Percentiles rank a stretch among this genome's conserved stretches.
Evolutionary conservation across 805 yeast genomes (phyloP).

Genomic region (Sugiyamaella valdiviana): DNA sequence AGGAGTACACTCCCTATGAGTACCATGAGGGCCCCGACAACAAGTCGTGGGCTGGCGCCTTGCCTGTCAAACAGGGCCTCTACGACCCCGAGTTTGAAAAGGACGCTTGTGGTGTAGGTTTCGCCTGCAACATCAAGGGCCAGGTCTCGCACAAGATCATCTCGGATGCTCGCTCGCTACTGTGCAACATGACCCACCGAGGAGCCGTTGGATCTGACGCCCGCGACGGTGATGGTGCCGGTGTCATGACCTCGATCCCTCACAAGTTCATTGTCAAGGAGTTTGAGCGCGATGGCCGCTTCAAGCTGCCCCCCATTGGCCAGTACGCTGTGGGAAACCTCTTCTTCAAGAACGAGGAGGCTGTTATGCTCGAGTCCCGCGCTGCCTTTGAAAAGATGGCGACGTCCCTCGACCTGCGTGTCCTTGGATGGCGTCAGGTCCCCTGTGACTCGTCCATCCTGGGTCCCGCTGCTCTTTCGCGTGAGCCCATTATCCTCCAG

Average conservation of each 20-base stretch:
- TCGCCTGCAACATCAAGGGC: slow-evolving; percentile 92
- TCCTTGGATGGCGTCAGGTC: slow-evolving; percentile 90
- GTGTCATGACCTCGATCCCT: slow-evolving; percentile 88
- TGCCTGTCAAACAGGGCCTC: slow-evolving; percentile 82
- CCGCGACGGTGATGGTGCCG: slow-evolving; percentile 98
- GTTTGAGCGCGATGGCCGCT: slow-evolving; percentile 61
- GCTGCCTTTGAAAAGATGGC: slow-evolving; percentile 80
- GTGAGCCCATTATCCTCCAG: slow-evolving; percentile 88
- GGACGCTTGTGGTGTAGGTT: slow-evolving; percentile 99
- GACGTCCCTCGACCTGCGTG: slow-evolving; percentile 62
- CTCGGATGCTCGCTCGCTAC: slow-evolving; percentile 74
- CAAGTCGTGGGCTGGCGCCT: slow-evolving; percentile 85
- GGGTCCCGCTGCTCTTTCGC: slow-evolving; percentile 89
- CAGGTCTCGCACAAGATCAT: slow-evolving; percentile 82
- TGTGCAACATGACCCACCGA: slow-evolving; percentile 97
- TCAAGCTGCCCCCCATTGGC: slow-evolving; percentile 68
- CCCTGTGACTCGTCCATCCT: slow-evolving; percentile 91
- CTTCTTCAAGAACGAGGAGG: slow-evolving; percentile 80
- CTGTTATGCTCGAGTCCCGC: slow-evolving; percentile 62
- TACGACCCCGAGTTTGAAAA: slow-evolving; percentile 91
- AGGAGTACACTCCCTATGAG: slow-evolving; percentile 38
- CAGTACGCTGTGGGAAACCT: slow-evolving; percentile 94
- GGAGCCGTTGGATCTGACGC: slow-evolving; percentile 97
- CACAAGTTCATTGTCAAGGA: slow-evolving; percentile 82
- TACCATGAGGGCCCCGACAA: slow-evolving; percentile 75